A percentile compares a stretch with the other conserved stretches of the same genome.
Conservation (phyloP, 768 basidiomycete species). For the Boletus insuetus region DNA sequence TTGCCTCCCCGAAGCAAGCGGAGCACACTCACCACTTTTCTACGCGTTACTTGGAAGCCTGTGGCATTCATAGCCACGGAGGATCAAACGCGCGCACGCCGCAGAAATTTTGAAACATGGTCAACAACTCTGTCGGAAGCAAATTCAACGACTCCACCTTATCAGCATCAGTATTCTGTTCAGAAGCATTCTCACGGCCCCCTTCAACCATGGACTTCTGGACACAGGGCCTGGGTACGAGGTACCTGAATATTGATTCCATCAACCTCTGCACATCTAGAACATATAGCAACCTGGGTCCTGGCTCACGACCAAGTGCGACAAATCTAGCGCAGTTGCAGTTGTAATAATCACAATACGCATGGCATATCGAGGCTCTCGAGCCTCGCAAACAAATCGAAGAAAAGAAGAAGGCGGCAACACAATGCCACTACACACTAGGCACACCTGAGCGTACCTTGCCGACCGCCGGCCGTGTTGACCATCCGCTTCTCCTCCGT, state of each 20-base stretch:
- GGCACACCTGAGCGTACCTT: conserved; percentile 3
- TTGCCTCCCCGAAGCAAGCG: background rate
- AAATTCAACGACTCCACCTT: too few species aligned
- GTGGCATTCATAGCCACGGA: background rate
- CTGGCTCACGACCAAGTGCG: background rate
- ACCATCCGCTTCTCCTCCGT: background rate
- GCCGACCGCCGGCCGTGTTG: conserved; percentile 1
- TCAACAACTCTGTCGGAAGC: too few species aligned
- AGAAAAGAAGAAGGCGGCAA: background rate
- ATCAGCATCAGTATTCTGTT: too few species aligned
- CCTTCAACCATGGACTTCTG: too few species aligned
- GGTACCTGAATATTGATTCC: too few species aligned
- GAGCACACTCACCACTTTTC: background rate
- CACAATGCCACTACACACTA: background rate
- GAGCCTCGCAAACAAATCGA: conserved; percentile 20
- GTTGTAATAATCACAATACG: background rate
- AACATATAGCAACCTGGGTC: background rate
- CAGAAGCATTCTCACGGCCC: too few species aligned
- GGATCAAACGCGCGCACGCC: background rate
- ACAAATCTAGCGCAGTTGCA: background rate
- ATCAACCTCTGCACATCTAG: too few species aligned
- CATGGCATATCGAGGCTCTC: background rate
- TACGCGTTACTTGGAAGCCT: background rate
- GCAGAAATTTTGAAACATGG: background rate
- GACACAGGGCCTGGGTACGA: too few species aligned